Percentiles rank a stretch among this genome's conserved stretches.
Conservation (phyloP, 2,329 filamentous ascomycete species). For the Davidsoniella eucalypti region DNA sequence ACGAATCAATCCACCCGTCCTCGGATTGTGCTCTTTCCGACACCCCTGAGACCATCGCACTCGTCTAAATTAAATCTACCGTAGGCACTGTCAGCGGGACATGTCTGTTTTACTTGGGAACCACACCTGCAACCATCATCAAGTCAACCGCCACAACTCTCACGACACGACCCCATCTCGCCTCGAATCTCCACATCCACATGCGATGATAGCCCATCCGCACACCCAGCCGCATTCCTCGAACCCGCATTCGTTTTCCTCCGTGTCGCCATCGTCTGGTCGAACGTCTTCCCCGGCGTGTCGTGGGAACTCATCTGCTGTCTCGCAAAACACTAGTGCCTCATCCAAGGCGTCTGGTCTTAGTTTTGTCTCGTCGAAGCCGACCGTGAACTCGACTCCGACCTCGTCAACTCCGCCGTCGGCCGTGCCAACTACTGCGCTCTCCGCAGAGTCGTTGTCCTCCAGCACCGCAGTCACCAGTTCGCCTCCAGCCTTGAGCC, state of each 20-base stretch:
- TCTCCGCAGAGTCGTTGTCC: neutral
- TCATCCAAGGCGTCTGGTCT: neutral
- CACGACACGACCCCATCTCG: neutral
- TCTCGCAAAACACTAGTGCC: neutral
- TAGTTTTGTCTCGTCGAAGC: neutral
- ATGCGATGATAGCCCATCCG: constrained; percentile 9
- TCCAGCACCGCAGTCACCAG: neutral
- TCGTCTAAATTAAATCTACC: no score
- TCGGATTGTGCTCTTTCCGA: no score
- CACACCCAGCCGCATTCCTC: constrained; percentile 1
- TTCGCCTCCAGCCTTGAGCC: neutral
- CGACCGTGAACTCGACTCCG: neutral
- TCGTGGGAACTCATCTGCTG: neutral
- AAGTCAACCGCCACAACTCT: neutral
- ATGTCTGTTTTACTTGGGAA: neutral
- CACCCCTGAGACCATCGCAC: no score
- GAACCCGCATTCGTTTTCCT: neutral
- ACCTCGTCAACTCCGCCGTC: neutral
- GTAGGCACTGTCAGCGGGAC: neutral
- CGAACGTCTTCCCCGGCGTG: neutral
- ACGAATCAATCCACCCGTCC: no score
- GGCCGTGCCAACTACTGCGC: neutral
- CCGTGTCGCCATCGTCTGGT: neutral
- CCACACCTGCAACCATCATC: constrained; percentile 1
- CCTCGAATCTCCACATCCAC: neutral